phyloP scores from a whole-genome alignment of 306 rosid species.

The Corylus americana region DNA sequence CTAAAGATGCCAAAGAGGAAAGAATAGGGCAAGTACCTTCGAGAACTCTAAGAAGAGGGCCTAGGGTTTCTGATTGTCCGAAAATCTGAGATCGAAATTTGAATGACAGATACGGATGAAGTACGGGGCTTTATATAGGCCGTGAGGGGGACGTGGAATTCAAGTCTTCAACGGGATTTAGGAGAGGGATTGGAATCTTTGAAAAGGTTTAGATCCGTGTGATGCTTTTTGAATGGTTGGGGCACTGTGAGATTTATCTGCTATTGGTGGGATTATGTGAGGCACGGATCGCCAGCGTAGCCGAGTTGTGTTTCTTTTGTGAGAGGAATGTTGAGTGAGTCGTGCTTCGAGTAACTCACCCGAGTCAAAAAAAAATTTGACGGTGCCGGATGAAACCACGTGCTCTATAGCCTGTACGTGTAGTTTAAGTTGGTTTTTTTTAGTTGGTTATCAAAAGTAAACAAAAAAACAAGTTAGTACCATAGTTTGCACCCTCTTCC shows the following conservation, averaged over 20 bases:
- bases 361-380: background rate
- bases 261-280: background rate
- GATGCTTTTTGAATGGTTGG: constrained; percentile 35
- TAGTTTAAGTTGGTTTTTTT: no score
- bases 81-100: background rate
- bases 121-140: constrained; percentile 11
- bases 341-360: background rate
- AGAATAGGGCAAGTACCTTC: background rate
- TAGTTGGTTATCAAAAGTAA: no score
- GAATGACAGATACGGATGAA: background rate
- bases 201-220: constrained; percentile 9
- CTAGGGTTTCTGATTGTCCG: background rate
- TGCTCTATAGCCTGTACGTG: background rate
- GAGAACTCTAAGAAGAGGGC: background rate
- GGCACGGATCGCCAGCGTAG: constrained; percentile 48
- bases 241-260: background rate
- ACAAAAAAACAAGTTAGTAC: no score
- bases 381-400: background rate
- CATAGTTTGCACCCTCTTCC: no score
- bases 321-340: background rate
- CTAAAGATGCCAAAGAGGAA: background rate
- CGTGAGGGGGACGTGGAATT: constrained; percentile 1
- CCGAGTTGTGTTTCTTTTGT: constrained; percentile 44
- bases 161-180: background rate
- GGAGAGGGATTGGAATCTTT: background rate